Evolutionary conservation across 805 yeast genomes (phyloP).

Genomic region (Kuraishia piskuri): DNA sequence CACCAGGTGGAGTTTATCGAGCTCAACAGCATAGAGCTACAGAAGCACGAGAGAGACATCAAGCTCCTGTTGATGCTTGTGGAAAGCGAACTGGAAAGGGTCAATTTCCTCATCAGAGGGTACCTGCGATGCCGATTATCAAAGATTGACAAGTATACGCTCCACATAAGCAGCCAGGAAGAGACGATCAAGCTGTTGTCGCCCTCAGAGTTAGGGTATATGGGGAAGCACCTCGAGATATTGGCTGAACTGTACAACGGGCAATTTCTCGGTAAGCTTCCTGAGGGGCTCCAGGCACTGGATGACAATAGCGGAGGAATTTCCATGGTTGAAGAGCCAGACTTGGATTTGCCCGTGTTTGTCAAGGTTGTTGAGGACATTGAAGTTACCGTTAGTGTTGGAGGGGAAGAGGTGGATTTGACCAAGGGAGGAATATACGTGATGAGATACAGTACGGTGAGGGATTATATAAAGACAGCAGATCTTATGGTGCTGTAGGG

Average conservation of each 20-base stretch:
- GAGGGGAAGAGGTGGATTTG: constrained; percentile 49
- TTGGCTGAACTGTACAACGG: constrained; percentile 56
- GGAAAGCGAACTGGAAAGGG: constrained; percentile 86
- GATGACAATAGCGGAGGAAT: constrained; percentile 66
- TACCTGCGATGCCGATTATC: constrained; percentile 70
- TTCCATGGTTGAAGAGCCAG: constrained; percentile 76
- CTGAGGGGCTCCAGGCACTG: constrained; percentile 58
- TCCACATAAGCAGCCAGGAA: constrained; percentile 44
- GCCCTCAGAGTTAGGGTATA: constrained; percentile 52
- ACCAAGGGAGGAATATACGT: constrained; percentile 64
- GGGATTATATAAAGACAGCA: constrained; percentile 29
- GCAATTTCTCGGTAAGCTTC: constrained; percentile 60
- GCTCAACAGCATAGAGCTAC: constrained; percentile 68
- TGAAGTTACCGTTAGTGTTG: constrained; percentile 31
- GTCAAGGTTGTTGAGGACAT: constrained; percentile 39
- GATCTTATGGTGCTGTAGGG: constrained; percentile 33
- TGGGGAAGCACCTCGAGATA: constrained; percentile 60
- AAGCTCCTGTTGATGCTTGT: constrained; percentile 76
- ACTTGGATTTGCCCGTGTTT: constrained; percentile 70
- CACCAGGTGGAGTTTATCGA: constrained; percentile 71
- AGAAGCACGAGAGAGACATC: constrained; percentile 53
- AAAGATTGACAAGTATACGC: constrained; percentile 65
- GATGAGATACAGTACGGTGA: constrained; percentile 52
- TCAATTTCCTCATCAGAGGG: constrained; percentile 71
- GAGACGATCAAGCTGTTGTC: constrained; percentile 36